Evolutionary conservation across 192 early-diverging fungal genomes (phyloP).

Genomic region (Cladochytrium replicatum): DNA sequence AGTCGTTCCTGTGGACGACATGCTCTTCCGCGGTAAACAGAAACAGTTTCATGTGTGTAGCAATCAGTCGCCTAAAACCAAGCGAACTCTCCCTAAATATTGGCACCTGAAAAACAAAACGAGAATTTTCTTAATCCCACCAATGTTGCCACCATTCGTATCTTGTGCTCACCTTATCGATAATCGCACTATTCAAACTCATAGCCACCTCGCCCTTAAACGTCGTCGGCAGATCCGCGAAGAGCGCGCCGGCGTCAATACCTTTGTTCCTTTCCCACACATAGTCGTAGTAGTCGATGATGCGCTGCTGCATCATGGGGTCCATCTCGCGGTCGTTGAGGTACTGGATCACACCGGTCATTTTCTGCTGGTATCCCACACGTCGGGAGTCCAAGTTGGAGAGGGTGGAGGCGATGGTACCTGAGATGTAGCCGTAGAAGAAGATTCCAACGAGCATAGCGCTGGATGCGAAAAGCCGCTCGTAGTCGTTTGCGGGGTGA

Average conservation of each 20-base stretch:
- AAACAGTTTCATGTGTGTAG: slow-evolving; percentile 41
- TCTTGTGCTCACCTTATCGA: slow-evolving; percentile 30
- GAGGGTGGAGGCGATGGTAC: slow-evolving; percentile 42
- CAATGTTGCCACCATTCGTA: background rate
- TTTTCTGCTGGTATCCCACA: slow-evolving; percentile 40
- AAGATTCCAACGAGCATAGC: slow-evolving; percentile 30
- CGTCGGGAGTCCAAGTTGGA: slow-evolving; percentile 46
- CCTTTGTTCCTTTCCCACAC: slow-evolving; percentile 47
- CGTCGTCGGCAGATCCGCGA: slow-evolving; percentile 39
- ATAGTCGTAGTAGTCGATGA: slow-evolving; percentile 43
- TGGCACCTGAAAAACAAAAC: slow-evolving; percentile 12
- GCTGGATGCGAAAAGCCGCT: slow-evolving; percentile 33
- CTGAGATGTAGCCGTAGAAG: slow-evolving; percentile 44
- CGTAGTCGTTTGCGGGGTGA: slow-evolving; percentile 29
- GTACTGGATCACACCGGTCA: slow-evolving; percentile 41
- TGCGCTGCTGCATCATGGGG: slow-evolving; percentile 38
- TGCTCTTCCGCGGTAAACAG: slow-evolving; percentile 45
- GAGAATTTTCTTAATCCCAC: background rate
- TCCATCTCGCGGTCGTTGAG: slow-evolving; percentile 44
- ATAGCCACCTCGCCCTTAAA: slow-evolving; percentile 44
- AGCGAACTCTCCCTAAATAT: slow-evolving; percentile 36
- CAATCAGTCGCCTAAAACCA: slow-evolving; percentile 34
- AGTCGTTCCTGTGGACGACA: slow-evolving; percentile 34
- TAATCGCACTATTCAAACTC: slow-evolving; percentile 40
- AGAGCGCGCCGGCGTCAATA: slow-evolving; percentile 36